These are phyloP conservation scores for Polyporus arcularius DNA, from an alignment of 768 basidiomycete species.

Conservation along the genomic window DNA sequence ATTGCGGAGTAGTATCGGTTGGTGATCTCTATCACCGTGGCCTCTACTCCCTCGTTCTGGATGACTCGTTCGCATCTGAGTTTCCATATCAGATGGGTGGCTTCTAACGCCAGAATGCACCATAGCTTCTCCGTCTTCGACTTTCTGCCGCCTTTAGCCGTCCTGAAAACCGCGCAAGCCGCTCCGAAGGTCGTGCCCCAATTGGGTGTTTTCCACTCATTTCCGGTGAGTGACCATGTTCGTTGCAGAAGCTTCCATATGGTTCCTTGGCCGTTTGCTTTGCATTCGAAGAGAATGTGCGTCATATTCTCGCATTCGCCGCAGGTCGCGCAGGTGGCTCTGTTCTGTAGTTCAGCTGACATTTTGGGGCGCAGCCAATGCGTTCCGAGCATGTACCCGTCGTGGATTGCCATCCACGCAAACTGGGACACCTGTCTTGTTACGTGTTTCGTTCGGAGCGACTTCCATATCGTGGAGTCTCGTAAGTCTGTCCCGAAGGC, in stretches of 20 bases:
- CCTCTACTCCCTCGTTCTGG: neutral
- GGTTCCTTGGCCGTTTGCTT: neutral
- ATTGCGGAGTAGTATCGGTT: neutral
- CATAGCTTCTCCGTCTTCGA: neutral
- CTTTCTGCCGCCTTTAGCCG: neutral
- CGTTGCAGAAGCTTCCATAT: neutral
- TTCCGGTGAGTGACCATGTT: neutral
- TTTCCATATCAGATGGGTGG: slow-evolving; percentile 1
- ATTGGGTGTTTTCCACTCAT: neutral
- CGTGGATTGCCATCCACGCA: neutral
- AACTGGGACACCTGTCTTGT: neutral
- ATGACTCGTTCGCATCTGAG: neutral
- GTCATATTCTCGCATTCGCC: neutral
- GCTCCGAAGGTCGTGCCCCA: neutral
- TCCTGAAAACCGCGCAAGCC: neutral
- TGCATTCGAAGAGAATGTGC: slow-evolving; percentile 1
- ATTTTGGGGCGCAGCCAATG: neutral
- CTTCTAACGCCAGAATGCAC: neutral
- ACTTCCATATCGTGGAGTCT: neutral
- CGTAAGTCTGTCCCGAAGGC: neutral
- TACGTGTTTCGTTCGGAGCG: neutral
- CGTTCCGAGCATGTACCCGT: neutral
- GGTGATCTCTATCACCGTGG: neutral
- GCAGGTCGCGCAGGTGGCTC: neutral
- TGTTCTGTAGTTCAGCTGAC: neutral